Percentiles rank a stretch among this genome's conserved stretches.
These are phyloP conservation scores for Lyophyllum semitale DNA, from an alignment of 768 basidiomycete genomes.

Conservation along the genomic window DNA sequence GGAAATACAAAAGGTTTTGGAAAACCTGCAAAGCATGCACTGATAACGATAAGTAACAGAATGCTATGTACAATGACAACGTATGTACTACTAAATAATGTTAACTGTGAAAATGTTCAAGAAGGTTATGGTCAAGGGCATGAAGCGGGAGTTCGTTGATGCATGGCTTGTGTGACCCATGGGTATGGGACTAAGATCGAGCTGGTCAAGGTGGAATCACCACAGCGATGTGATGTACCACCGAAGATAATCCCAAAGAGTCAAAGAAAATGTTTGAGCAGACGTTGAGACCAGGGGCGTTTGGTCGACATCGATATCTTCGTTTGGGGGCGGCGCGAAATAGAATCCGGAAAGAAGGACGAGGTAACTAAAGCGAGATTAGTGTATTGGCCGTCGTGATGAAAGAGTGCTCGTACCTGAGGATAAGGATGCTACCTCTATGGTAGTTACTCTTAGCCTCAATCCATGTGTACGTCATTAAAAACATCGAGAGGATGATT, in stretches of 20 bases:
- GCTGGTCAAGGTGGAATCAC: slow-evolving; percentile 2
- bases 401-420: slow-evolving; percentile 60
- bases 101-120: background rate
- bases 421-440: slow-evolving; percentile 91
- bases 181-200: slow-evolving; percentile 1
- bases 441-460: slow-evolving; percentile 99
- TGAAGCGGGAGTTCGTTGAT: background rate
- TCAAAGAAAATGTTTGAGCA: slow-evolving; percentile 37
- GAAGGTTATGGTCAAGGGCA: background rate
- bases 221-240: slow-evolving; percentile 38
- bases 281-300: slow-evolving; percentile 22
- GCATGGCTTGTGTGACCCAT: background rate
- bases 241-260: slow-evolving; percentile 38
- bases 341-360: slow-evolving; percentile 92
- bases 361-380: slow-evolving; percentile 65
- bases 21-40: slow-evolving; percentile 58
- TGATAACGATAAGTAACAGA: slow-evolving; percentile 29
- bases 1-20: slow-evolving; percentile 46
- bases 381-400: background rate
- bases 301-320: slow-evolving; percentile 38
- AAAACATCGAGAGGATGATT: slow-evolving; percentile 93
- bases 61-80: slow-evolving; percentile 12
- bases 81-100: slow-evolving; percentile 20
- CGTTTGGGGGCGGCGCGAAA: slow-evolving; percentile 64
- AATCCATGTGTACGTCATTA: slow-evolving; percentile 98